Evolutionary conservation across 495 filamentous ascomycete genomes (phyloP).

Genomic region (Cercophora sp.): DNA sequence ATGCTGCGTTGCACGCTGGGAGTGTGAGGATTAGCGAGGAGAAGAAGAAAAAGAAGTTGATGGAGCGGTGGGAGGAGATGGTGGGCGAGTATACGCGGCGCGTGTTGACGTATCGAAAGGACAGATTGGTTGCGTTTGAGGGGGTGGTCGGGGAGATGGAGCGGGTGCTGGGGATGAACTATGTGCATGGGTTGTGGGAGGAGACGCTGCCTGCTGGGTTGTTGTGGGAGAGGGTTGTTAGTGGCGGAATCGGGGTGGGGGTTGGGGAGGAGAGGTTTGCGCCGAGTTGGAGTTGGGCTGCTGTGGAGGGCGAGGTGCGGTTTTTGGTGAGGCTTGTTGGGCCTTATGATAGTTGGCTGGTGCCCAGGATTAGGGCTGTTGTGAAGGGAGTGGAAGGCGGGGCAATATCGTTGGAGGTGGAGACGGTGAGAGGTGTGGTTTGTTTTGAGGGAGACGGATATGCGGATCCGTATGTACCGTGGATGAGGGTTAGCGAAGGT

Average conservation of each 20-base stretch:
- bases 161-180: constrained; percentile 12
- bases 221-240: constrained; percentile 7
- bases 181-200: constrained; percentile 24
- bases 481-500: constrained; percentile 3
- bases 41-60: neutral
- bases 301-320: constrained; percentile 8
- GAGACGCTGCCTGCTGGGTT: constrained; percentile 19
- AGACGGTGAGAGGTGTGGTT: neutral
- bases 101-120: constrained; percentile 16
- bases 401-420: constrained; percentile 4
- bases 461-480: constrained; percentile 5
- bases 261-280: neutral
- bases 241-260: neutral
- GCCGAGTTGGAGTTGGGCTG: constrained; percentile 16
- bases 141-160: constrained; percentile 22
- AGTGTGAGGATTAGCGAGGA: neutral
- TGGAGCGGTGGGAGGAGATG: constrained; percentile 21
- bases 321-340: neutral
- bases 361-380: neutral
- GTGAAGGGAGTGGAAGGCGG: neutral
- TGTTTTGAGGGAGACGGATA: constrained; percentile 8
- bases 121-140: constrained; percentile 23
- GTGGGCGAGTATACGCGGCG: constrained; percentile 23
- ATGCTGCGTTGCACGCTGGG: constrained; percentile 3
- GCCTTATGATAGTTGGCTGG: neutral